Evolutionary conservation across 2,329 filamentous ascomycete species (phyloP).

Genomic region (Mycosphaerella arachidis): DNA sequence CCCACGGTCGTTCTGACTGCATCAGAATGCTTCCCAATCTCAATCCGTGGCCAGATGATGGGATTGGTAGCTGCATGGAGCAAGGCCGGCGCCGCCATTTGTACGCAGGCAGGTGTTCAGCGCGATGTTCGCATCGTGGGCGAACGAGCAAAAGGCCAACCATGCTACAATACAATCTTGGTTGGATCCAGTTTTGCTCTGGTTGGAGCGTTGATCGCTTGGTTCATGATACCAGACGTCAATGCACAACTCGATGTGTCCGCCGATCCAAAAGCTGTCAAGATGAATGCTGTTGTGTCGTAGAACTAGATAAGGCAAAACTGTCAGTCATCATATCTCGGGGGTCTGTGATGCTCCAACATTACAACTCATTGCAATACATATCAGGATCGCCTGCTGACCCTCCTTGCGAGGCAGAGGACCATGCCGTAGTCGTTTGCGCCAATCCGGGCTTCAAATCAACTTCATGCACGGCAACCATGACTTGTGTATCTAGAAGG

Average conservation of each 20-base stretch:
- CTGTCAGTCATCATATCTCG: not conserved
- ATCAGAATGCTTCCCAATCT: constrained; percentile 79
- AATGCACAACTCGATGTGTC: constrained; percentile 7
- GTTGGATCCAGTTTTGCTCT: constrained; percentile 71
- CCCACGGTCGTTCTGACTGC: constrained; percentile 68
- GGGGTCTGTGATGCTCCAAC: not conserved
- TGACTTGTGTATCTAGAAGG: no score
- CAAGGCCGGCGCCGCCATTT: constrained; percentile 73
- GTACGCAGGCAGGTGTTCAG: constrained; percentile 70
- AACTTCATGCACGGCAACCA: no score
- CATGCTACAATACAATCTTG: constrained; percentile 73
- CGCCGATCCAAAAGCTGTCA: constrained; percentile 6
- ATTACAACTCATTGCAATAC: not conserved
- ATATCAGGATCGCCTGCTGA: not conserved
- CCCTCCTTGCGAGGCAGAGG: not conserved
- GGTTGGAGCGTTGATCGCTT: constrained; percentile 61
- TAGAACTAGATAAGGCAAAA: not conserved
- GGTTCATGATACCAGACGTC: constrained; percentile 46
- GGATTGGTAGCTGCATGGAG: constrained; percentile 65
- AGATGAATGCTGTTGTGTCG: constrained; percentile 9
- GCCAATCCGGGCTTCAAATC: not conserved
- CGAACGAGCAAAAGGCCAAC: constrained; percentile 51
- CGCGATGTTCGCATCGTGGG: constrained; percentile 52
- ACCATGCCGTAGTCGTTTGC: not conserved
- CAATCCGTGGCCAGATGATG: constrained; percentile 71